Evolutionary conservation across 2,329 filamentous ascomycete genomes (phyloP), one percentile per base, ranked within the genome.

Genomic region (Pyrenochaeta sp.): DNA sequence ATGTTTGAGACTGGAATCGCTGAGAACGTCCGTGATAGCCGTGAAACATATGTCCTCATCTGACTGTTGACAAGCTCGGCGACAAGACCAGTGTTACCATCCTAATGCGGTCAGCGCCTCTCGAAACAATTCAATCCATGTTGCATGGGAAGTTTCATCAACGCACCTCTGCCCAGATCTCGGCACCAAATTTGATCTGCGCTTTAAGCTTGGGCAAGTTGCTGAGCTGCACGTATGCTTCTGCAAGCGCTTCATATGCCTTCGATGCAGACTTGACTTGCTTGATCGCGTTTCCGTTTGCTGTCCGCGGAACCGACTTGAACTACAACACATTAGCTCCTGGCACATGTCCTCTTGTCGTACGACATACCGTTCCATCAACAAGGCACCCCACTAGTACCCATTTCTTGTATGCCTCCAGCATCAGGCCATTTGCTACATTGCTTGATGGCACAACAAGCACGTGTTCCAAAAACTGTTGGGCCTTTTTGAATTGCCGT

Each of bases 331-430:
- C 14, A 48, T 60, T 15, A 60, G 57, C 36, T 15, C n/a, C 12
- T 17, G 11, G 14, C 18, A 27, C 7, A 23, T 14, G 17, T 12
- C 18, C 7, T 15, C 17, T 15, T 11, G 31, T 4, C 2, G 10
- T 40, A 58, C 77, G 74, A 64, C 78, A 73, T 64, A 85, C 79
- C 65, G 81, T 85, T 61, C 92, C 93, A 47, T 87, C 79, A 6
- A 85, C 81, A 15, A 99, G 79, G 49, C 97, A 81, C 47, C 87
- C 86, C 9, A 92, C 83, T 14, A 99, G 78, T 7, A 96, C 72
- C 90, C 92, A 97, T 75, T 94, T 96, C 78, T 94, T 96, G 80
- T 96, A 94, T 5, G 91, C 91, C 61, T 97, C 92, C 3, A 90
- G 81, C 89, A 95, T 95, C 45, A 96, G 82, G 71, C 87, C 88